Base-by-base conservation (phyloP, 148 eudicot species). In the Rhododendron vialii region DNA sequence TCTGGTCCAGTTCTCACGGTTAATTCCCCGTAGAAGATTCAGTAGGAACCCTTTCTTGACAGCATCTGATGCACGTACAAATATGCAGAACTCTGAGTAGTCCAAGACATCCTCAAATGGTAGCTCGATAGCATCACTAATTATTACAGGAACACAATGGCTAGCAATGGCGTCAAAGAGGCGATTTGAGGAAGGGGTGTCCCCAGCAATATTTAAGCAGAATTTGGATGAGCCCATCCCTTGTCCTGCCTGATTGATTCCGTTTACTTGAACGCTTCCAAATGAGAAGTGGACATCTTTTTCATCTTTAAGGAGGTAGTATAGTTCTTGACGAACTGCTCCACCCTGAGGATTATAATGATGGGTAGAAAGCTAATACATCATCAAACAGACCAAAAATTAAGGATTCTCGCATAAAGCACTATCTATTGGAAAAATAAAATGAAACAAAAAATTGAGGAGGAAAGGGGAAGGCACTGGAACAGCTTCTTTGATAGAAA, bases 171-270 rank as follows among this genome's bases (percentile, higher is more conserved):
- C 95, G 83, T 96, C 99, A 74, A 96, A 96, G 30, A 96, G 94
- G 50, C 98, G 98, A 85, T 94, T 94, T 15, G 99, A 96, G 24
- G 98, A 95, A 61, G 99, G 99, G 43, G 99, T 96, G 90, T 96
- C 99, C 36, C 99, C 99, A 2, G 99, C 99, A 83, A 95, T 92
- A 86, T 95, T 94, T 7, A 96, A 89, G 92, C 99, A 96, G 84
- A 96, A 96, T 74, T 96, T 96, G 63, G 99, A 95, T 1, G 94
- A 84, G 47, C 85, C 89, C 99, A 96, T 96, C 69, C 99, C 99
- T 86, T 87, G 89, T 86, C 94, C 91, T 63, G 99, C 99, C 67
- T 91, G 89, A 45, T 85, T 91, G 76, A 92, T 91, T 43, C 99
- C 98, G 55, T 90, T 87, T n/a, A 91, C 82, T 83, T 85, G 92